Base-by-base conservation (phyloP, 2,329 filamentous ascomycete genomes). In the Alternaria dauci region DNA sequence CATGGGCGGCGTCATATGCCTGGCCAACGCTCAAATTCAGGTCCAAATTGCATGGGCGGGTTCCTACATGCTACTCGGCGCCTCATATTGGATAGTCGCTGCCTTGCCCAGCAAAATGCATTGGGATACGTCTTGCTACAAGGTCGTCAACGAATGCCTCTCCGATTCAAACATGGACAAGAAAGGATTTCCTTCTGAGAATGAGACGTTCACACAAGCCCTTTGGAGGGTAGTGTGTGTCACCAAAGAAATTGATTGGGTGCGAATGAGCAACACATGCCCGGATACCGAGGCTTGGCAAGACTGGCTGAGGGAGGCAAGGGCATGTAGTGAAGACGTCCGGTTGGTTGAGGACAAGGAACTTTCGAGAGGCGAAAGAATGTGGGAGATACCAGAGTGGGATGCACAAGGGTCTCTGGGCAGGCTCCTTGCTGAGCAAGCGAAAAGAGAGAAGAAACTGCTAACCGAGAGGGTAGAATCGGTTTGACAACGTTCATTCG, bases 1-100 rank as follows among this genome's bases (percentile, higher is more conserved):
- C 50, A 85, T 85, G 83, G 76, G 82, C 38, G 83, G 83, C 12
- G 82, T 85, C 63, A 82, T 85, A 42, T 80, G 78, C 42, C 79
- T 85, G 3, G 83, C 81, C 62, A 85, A 85, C 56, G 79, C 83
- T 3, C 79, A 78, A 25, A 80, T 83, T 11, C 74, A 81, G 42
- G 72, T 81, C 0, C 83, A 85, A 62, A 79, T 83, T 34, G 81
- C 79, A 2, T 85, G 83, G 79, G 83, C 81, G 0, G 82, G 74
- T 1, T 78, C 81, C 0, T 85, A 83, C 66, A 81, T 85, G 75
- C 68, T 84, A 12, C 80, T 84, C 38, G 83, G 83, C 53, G 78
- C 81, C 2, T 77, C 77, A 8, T 84, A 85, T 66, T 85, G 83
- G 83, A 78, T 82, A 18, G 82, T 82, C 2, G 83, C 83, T 42